These are phyloP conservation scores for Trichosporon sp. DNA, from an alignment of 1,284 basidiomycete genomes.

Conservation along the genomic window DNA sequence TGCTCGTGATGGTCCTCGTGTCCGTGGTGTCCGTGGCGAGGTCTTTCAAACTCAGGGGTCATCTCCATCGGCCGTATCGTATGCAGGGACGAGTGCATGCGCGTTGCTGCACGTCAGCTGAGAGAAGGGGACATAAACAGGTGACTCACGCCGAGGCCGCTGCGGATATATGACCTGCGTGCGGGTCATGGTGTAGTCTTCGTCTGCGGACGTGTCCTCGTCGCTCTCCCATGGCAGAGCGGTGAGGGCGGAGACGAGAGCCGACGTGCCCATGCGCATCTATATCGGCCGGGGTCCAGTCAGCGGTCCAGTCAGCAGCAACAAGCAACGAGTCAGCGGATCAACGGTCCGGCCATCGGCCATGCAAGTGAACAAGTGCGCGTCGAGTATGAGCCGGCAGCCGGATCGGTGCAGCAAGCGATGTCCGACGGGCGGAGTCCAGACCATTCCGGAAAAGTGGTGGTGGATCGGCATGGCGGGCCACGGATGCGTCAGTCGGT, in stretches of 20 bases:
- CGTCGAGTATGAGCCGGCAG: too few relatives aligned
- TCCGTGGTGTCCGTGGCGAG: not conserved
- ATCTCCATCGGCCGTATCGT: slow-evolving; percentile 37
- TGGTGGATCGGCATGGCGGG: too few relatives aligned
- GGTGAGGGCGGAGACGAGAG: slow-evolving; percentile 43
- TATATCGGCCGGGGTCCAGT: too few relatives aligned
- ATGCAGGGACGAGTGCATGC: slow-evolving; percentile 37
- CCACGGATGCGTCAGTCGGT: too few relatives aligned
- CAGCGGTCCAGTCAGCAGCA: too few relatives aligned
- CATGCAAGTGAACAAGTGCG: too few relatives aligned
- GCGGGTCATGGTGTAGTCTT: not conserved
- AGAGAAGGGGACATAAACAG: not conserved
- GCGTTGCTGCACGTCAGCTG: slow-evolving; percentile 17
- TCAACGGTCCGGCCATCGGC: not conserved
- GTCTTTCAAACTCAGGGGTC: not conserved
- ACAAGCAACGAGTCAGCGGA: not conserved
- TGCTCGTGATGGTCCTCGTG: slow-evolving; percentile 1
- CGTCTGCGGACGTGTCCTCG: slow-evolving; percentile 18
- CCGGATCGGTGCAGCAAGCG: too few relatives aligned
- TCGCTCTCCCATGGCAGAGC: slow-evolving; percentile 40
- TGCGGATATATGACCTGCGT: slow-evolving; percentile 10
- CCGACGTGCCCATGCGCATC: slow-evolving; percentile 43
- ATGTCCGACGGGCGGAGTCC: too few relatives aligned
- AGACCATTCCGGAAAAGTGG: too few relatives aligned
- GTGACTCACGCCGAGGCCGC: slow-evolving; percentile 22